These are phyloP conservation scores for Zoysia matrella DNA, from an alignment of 202 grass and related monocot species.

Conservation along the genomic window DNA sequence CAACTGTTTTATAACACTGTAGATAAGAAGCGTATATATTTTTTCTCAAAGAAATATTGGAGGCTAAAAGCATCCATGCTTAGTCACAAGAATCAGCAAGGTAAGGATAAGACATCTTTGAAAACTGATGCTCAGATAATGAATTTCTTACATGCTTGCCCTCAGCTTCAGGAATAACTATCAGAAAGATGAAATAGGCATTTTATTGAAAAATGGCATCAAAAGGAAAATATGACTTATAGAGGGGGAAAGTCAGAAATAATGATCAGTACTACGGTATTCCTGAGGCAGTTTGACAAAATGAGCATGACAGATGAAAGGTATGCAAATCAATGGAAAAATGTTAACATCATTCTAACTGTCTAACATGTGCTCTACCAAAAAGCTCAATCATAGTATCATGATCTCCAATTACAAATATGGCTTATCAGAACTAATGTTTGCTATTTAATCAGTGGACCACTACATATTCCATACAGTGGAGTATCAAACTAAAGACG, in stretches of 20 bases:
- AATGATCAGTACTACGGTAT: not conserved
- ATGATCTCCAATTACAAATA: conserved; percentile 3
- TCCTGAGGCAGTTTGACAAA: conserved; percentile 4
- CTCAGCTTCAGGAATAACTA: conserved; percentile 25
- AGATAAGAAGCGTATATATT: not conserved
- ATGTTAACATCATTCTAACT: conserved; percentile 4
- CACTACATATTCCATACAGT: not conserved
- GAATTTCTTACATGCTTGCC: not conserved
- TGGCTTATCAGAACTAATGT: not conserved
- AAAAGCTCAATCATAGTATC: not conserved
- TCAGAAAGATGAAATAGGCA: conserved; percentile 26
- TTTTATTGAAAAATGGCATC: conserved; percentile 23
- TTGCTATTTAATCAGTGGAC: conserved; percentile 5
- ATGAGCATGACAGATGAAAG: conserved; percentile 23
- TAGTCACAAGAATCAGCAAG: conserved; percentile 16
- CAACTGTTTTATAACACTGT: conserved; percentile 25
- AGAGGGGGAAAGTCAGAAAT: not conserved
- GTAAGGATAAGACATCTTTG: not conserved
- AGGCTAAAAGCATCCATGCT: not conserved
- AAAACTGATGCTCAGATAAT: not conserved
- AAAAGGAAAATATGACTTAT: conserved; percentile 13
- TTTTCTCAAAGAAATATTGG: conserved; percentile 6
- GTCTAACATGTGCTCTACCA: not conserved
- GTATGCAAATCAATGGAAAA: not conserved
- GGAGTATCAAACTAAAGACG: conserved; percentile 17